phyloP scores from a whole-genome alignment of 164 flowering plant genomes.

The Chloranthus sessilifolius region DNA sequence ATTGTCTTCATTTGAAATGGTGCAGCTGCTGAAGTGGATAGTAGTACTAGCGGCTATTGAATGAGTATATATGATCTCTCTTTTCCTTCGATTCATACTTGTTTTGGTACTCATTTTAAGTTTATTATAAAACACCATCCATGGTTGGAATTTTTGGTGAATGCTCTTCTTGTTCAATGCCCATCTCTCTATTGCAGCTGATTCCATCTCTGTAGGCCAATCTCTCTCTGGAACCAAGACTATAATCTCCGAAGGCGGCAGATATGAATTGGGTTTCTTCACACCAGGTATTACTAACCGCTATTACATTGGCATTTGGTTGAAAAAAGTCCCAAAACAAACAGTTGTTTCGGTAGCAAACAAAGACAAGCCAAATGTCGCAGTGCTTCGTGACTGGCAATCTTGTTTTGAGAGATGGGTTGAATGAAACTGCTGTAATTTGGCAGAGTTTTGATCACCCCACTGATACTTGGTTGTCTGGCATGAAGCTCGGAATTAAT shows the following conservation, averaged over 20 bases:
- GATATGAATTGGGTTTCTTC: slow-evolving; percentile 24
- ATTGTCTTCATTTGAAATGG: too few relatives aligned
- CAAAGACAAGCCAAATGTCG: slow-evolving; percentile 24
- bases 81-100: too few relatives aligned
- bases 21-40: too few relatives aligned
- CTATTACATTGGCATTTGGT: slow-evolving; percentile 22
- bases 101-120: too few relatives aligned
- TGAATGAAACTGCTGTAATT: slow-evolving; percentile 12
- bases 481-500: slow-evolving; percentile 30
- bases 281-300: slow-evolving; percentile 14
- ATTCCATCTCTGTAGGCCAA: slow-evolving; percentile 16
- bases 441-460: slow-evolving; percentile 71
- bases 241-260: slow-evolving; percentile 12
- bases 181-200: slow-evolving; percentile 11
- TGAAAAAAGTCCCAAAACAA: slow-evolving; percentile 10
- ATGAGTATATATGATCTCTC: too few relatives aligned
- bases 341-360: slow-evolving; percentile 26
- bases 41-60: too few relatives aligned
- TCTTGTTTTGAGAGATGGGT: slow-evolving; percentile 37
- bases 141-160: too few relatives aligned
- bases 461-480: slow-evolving; percentile 50
- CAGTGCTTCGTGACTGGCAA: slow-evolving; percentile 51
- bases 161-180: neutral
- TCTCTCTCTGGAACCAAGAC: slow-evolving; percentile 19
- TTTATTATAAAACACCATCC: too few relatives aligned